Base-by-base conservation (phyloP, 495 filamentous ascomycete species). In the Penicillium taxi region DNA sequence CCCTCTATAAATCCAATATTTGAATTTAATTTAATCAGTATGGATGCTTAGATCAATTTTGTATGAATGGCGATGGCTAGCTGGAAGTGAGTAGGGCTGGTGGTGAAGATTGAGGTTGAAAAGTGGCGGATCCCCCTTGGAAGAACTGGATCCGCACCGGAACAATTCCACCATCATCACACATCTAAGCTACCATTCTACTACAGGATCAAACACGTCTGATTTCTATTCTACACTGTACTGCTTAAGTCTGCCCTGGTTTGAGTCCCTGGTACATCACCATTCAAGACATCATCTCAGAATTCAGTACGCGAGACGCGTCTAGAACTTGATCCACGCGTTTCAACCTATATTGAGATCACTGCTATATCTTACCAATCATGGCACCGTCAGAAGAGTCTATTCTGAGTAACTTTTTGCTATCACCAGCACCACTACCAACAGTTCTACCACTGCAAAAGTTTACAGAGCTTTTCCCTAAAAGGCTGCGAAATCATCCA, bases 391-490 rank as follows among this genome's bases (percentile, higher is more conserved):
- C 77, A 19, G 84, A 90, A 50, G 59, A 69, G 25, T 72, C 72
- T 3, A 82, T 94, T 44, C 72, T 94, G 35, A 72, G 66, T 55
- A 81, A 80, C 44, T 93, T 90, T 47, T 68, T 94, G 25, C 77
- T 93, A 31, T 66, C 80, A 11, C 81, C 85, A 5, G 78, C 86
- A 4, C 70, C 82, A 18, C 61, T 91, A 34, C 80, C 81, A 6
- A 73, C 78, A 24, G 66, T 86, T 37, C 70, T 90, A 47, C 77
- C 85, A 9, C 63, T 90, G 18, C 66, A 78, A 33, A 73, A 85
- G 44, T 93, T 93, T 64, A 77, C 74, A 19, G 71, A 78, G 18
- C 65, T 91, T 24, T 91, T 94, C 44, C 86, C 87, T 2, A 74
- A 69, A 28, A 60, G 75, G 4, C 67, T 81, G 39, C 82, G 78